Base-by-base conservation (phyloP, 495 filamentous ascomycete species). In the Aspergillus panamensis region DNA sequence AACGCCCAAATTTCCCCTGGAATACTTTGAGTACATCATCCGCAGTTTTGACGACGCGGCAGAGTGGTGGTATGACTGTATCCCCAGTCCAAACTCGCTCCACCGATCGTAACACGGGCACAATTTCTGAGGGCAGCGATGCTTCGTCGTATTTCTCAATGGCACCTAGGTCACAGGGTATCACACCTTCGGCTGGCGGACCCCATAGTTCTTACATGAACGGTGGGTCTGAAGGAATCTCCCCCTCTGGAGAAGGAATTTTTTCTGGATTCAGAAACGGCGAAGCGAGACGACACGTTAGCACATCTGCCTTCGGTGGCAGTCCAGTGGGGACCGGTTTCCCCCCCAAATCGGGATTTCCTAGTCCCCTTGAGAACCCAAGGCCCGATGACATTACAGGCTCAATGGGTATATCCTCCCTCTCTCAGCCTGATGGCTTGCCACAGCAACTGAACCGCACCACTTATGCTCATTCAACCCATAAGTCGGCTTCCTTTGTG, bases 1-100 rank as follows among this genome's bases (percentile, higher is more conserved):
- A 66, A 29, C 74, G 75, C 14, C 68, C 76, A 32, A 79, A 74
- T 39, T 58, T 76, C 3, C 77, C 80, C 0, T 89, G 86, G 87
- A 77, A 73, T 54, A 71, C 77, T 4, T 62, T 81, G 17, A 82
- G 83, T 52, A 68, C 73, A n/a, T 74, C 73, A 0, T 69, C 71
- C 16, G 66, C 66, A 25, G 25, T 25, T 21, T 48, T 80, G 25
- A 66, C 78, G 29, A 72, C 78, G 52, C 62, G 67, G 21, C 70
- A 79, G 48, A 80, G 70, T 56, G 68, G 64, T 33, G 59, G 62
- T 19, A 71, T 79, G 48, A 73, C 71, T 12, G 77, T 78, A 5
- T 84, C 82, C 12, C 81, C 82, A 6, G 69, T 77, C 21, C 74
- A 80, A 33, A 74, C 69, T 39, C 73, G 78, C 39, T 55, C 73